phyloP scores from a whole-genome alignment of 768 basidiomycete species.

The Calocera viscosa region DNA sequence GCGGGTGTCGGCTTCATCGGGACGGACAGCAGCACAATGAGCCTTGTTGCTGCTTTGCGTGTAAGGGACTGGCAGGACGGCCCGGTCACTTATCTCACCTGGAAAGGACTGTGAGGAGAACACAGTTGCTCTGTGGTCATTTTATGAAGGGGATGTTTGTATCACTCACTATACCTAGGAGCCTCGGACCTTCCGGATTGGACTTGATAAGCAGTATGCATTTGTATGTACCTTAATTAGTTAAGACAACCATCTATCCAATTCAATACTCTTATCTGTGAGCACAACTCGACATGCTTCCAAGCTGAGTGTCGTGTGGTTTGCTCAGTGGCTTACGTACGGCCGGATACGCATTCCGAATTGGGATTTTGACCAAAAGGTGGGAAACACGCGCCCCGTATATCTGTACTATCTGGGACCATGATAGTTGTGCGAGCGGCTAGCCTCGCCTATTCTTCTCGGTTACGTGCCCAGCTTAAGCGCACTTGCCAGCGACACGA shows the following conservation, averaged over 20 bases:
- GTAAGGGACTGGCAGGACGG: conserved; percentile 57
- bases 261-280: no score
- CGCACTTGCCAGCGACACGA: no score
- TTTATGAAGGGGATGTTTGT: no score
- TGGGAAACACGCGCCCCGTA: no score
- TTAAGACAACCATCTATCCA: no score
- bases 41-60: conserved; percentile 51
- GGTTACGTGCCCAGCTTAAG: no score
- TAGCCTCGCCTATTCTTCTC: no score
- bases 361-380: neutral
- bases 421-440: no score
- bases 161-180: no score
- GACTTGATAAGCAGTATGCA: neutral
- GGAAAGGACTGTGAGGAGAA: neutral
- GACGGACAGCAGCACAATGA: conserved; percentile 60
- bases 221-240: no score
- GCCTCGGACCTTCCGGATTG: neutral
- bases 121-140: neutral
- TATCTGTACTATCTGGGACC: no score
- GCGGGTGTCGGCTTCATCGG: conserved; percentile 57
- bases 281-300: neutral
- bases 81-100: neutral
- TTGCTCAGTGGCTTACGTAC: neutral
- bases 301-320: neutral
- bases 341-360: neutral